Percentiles rank a stretch among this genome's conserved stretches.
phyloP scores from a whole-genome alignment of 2,329 filamentous ascomycete species.

The Podosphaera xanthii region DNA sequence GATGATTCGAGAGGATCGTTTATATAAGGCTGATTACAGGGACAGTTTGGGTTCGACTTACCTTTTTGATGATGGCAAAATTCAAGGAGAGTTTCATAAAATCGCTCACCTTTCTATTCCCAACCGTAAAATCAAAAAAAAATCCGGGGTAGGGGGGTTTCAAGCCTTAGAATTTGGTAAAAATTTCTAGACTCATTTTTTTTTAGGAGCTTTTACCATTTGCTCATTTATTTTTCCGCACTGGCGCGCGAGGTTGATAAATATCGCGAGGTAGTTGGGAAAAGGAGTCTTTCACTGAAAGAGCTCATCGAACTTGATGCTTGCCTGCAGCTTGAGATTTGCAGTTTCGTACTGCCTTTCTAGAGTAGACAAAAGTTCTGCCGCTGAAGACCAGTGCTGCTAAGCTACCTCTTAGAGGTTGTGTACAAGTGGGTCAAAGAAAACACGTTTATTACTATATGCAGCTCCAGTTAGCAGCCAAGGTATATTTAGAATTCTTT shows the following conservation, averaged over 20 bases:
- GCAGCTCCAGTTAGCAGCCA: too few species aligned
- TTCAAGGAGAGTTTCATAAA: background rate
- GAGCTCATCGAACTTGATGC: too few species aligned
- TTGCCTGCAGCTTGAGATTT: too few species aligned
- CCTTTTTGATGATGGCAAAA: background rate
- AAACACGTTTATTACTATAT: too few species aligned
- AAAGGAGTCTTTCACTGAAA: background rate
- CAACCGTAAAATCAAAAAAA: background rate
- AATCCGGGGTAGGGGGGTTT: background rate
- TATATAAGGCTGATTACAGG: background rate
- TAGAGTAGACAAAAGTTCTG: too few species aligned
- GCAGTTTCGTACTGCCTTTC: too few species aligned
- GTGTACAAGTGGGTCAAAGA: too few species aligned
- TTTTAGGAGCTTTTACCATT: background rate
- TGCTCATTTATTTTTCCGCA: background rate
- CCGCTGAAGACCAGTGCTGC: too few species aligned
- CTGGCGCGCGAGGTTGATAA: background rate
- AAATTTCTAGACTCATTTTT: background rate
- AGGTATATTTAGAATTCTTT: too few species aligned
- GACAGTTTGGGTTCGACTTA: background rate
- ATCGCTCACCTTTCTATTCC: background rate
- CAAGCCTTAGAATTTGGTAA: background rate
- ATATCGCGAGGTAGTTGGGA: background rate
- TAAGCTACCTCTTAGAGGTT: too few species aligned
- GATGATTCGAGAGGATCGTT: background rate